phyloP scores from a whole-genome alignment of 2,329 filamentous ascomycete species.

The Teratosphaeria viscida region DNA sequence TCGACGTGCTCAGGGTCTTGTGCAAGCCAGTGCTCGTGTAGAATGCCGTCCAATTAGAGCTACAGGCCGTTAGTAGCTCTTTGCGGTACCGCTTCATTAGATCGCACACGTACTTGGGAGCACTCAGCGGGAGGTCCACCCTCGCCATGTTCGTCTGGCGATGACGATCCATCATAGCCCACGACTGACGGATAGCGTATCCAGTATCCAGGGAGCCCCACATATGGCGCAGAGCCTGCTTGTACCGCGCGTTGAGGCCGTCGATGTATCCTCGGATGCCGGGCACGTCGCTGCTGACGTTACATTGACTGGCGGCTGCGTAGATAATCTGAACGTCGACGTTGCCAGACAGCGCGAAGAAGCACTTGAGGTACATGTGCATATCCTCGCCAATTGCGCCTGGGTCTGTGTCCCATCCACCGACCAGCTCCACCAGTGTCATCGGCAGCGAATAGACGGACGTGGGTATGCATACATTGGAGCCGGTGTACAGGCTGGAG shows the following conservation, averaged over 20 bases:
- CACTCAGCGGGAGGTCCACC: conserved; percentile 12
- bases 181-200: conserved; percentile 42
- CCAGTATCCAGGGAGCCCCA: conserved; percentile 64
- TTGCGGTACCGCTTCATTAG: conserved; percentile 1
- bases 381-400: conserved; percentile 67
- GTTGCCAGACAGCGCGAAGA: conserved; percentile 62
- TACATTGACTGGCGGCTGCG: conserved; percentile 62
- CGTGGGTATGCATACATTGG: conserved; percentile 57
- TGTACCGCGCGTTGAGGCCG: conserved; percentile 57
- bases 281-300: conserved; percentile 51
- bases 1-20: conserved; percentile 14
- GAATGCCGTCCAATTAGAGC: conserved; percentile 22
- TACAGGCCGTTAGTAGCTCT: conserved; percentile 9
- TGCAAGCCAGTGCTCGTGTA: conserved; percentile 21
- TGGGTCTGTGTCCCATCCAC: conserved; percentile 60
- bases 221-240: conserved; percentile 64
- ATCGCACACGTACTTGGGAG: conserved; percentile 17
- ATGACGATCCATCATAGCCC: conserved; percentile 20
- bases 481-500: conserved; percentile 55
- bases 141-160: conserved; percentile 4
- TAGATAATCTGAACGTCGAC: conserved; percentile 53
- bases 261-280: conserved; percentile 45
- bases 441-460: conserved; percentile 64
- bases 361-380: conserved; percentile 71
- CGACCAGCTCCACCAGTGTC: conserved; percentile 55